A percentile compares a stretch with the other conserved stretches of the same genome.
Conservation (phyloP, 2,329 filamentous ascomycete species). For the Penicillium sp. region DNA sequence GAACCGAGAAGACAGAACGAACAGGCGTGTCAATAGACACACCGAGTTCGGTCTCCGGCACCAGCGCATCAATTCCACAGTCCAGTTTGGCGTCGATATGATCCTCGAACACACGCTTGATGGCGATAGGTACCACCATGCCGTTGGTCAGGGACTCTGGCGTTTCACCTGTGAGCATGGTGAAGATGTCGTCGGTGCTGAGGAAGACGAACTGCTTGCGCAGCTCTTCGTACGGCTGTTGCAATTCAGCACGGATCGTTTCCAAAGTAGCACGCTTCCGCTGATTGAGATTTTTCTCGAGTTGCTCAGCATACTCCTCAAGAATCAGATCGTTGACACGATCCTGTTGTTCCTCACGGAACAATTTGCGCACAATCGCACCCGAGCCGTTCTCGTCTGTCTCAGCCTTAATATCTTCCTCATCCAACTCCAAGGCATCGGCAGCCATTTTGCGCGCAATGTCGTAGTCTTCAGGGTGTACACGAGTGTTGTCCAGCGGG, state of each 20-base stretch:
- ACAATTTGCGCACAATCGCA: slow-evolving; percentile 90
- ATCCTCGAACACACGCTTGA: slow-evolving; percentile 84
- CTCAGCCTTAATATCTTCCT: slow-evolving; percentile 96
- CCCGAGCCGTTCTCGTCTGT: slow-evolving; percentile 84
- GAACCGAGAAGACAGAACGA: slow-evolving; percentile 69
- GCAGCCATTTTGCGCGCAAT: slow-evolving; percentile 97
- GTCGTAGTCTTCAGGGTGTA: slow-evolving; percentile 98
- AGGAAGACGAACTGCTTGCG: slow-evolving; percentile 74
- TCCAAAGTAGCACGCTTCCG: slow-evolving; percentile 94
- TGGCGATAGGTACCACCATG: slow-evolving; percentile 89
- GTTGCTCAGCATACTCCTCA: slow-evolving; percentile 94
- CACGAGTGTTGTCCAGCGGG: slow-evolving; percentile 92
- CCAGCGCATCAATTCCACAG: slow-evolving; percentile 86
- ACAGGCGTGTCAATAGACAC: slow-evolving; percentile 66
- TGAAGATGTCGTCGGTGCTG: slow-evolving; percentile 77
- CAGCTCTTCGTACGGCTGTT: slow-evolving; percentile 91
- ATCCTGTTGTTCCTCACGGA: slow-evolving; percentile 89
- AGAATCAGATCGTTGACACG: slow-evolving; percentile 94
- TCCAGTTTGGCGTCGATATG: slow-evolving; percentile 93
- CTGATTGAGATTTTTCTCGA: slow-evolving; percentile 89
- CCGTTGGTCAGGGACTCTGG: slow-evolving; percentile 76
- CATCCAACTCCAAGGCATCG: slow-evolving; percentile 91
- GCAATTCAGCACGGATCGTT: slow-evolving; percentile 89
- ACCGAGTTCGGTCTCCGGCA: slow-evolving; percentile 79
- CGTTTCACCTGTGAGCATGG: slow-evolving; percentile 94